A percentile compares a stretch with the other conserved stretches of the same genome.
Conservation (phyloP, 192 early-diverging fungal species). For the Podila epicladia region DNA sequence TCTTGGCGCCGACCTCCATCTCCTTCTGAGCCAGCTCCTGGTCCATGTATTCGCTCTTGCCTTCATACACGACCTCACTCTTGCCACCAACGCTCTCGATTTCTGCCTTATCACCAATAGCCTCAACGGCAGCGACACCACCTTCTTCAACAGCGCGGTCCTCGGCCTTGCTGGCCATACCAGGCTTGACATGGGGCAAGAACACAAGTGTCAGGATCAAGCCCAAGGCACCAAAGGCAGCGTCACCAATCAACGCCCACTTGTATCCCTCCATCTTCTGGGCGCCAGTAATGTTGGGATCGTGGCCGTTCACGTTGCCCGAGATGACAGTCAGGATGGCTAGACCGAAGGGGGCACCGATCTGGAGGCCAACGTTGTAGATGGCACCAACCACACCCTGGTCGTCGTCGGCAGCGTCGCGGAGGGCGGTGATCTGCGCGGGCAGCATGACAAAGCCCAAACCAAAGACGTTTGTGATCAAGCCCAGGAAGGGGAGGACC, state of each 20-base stretch:
- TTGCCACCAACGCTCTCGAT: neutral
- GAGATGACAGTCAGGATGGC: slow-evolving; percentile 53
- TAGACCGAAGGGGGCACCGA: slow-evolving; percentile 48
- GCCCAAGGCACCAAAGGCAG: slow-evolving; percentile 16
- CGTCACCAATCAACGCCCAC: slow-evolving; percentile 24
- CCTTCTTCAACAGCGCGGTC: slow-evolving; percentile 20
- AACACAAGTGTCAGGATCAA: slow-evolving; percentile 25
- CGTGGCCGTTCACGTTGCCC: slow-evolving; percentile 38
- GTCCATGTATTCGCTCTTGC: neutral
- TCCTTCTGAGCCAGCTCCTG: neutral
- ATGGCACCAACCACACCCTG: slow-evolving; percentile 51
- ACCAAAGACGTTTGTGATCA: slow-evolving; percentile 44
- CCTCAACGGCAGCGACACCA: slow-evolving; percentile 14
- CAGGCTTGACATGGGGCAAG: slow-evolving; percentile 36
- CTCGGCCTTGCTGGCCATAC: neutral
- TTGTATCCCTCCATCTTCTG: slow-evolving; percentile 41
- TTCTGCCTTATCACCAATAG: neutral
- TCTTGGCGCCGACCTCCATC: slow-evolving; percentile 5
- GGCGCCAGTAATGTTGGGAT: slow-evolving; percentile 7
- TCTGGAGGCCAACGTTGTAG: slow-evolving; percentile 51
- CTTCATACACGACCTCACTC: neutral
- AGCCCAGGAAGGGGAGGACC: slow-evolving; percentile 25
- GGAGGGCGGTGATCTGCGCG: slow-evolving; percentile 42
- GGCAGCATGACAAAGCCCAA: slow-evolving; percentile 43
- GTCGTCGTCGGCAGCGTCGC: slow-evolving; percentile 44